Conservation (phyloP, 495 filamentous ascomycete genomes). For the Podospora bellae-mahoneyi region DNA sequence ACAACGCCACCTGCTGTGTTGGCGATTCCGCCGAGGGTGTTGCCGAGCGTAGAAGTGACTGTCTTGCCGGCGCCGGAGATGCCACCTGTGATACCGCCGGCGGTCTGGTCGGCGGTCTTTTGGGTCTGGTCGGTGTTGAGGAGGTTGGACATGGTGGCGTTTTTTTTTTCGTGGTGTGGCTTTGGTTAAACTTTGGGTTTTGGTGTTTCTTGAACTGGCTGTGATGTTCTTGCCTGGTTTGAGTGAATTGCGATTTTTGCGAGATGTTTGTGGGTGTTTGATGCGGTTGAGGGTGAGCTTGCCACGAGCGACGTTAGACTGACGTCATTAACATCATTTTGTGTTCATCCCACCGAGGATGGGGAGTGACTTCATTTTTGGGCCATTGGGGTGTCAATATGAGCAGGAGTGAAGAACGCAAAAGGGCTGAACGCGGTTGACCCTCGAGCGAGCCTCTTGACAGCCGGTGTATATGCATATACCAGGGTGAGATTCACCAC, state of each 20-base stretch:
- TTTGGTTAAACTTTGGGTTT: not conserved
- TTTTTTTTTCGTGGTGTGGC: not conserved
- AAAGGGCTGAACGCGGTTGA: too few species aligned
- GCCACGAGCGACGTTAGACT: not conserved
- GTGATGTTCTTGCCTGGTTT: not conserved
- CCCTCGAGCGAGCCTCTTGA: too few species aligned
- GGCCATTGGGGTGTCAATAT: not conserved
- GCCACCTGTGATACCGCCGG: constrained; percentile 46
- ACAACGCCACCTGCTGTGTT: constrained; percentile 64
- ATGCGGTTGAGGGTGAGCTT: not conserved
- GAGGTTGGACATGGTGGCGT: constrained; percentile 11
- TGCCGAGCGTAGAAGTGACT: constrained; percentile 52
- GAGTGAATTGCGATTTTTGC: too few species aligned
- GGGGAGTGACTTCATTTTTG: not conserved
- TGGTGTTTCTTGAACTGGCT: constrained; percentile 1
- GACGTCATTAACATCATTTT: not conserved
- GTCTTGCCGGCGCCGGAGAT: constrained; percentile 48
- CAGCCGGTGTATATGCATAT: too few species aligned
- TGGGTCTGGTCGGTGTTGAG: constrained; percentile 9
- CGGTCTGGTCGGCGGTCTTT: constrained; percentile 49
- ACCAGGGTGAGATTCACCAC: not conserved
- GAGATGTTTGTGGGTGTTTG: not conserved
- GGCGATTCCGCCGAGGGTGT: constrained; percentile 46
- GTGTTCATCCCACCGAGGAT: not conserved
- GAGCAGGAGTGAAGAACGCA: not conserved